These are phyloP conservation scores for Leishmania major DNA, from an alignment of 208 protist genomes.

Conservation along the genomic window DNA sequence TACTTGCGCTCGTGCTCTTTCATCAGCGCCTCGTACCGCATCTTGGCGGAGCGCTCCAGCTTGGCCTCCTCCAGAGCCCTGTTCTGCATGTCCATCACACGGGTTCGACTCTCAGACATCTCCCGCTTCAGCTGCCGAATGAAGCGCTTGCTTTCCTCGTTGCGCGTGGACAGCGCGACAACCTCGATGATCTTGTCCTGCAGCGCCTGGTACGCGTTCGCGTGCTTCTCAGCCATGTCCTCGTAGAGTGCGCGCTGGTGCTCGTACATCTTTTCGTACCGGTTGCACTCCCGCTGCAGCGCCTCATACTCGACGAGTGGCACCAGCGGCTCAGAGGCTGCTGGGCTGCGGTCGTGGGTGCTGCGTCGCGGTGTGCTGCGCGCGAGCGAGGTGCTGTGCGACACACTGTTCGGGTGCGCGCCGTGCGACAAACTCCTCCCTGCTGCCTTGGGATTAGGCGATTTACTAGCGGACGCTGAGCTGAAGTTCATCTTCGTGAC, in stretches of 20 bases:
- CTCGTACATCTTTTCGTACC: constrained; percentile 89
- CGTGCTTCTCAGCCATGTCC: constrained; percentile 79
- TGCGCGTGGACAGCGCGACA: constrained; percentile 82
- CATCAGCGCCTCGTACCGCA: constrained; percentile 61
- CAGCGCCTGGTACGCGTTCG: constrained; percentile 66
- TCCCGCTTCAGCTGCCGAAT: constrained; percentile 91
- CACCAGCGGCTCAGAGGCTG: constrained; percentile 46
- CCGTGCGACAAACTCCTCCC: constrained; percentile 25
- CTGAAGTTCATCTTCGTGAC: constrained; percentile 32
- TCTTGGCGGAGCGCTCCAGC: constrained; percentile 47
- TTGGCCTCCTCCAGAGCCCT: constrained; percentile 62
- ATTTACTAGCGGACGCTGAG: constrained; percentile 28
- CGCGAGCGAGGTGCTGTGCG: constrained; percentile 28
- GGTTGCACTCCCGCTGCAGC: constrained; percentile 75
- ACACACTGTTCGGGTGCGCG: constrained; percentile 12
- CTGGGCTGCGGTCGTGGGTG: constrained; percentile 15
- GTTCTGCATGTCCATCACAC: constrained; percentile 88
- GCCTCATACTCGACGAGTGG: constrained; percentile 56
- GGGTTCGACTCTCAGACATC: constrained; percentile 76
- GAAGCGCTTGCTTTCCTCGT: constrained; percentile 89
- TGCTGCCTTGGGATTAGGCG: constrained; percentile 53
- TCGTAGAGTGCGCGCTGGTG: constrained; percentile 87
- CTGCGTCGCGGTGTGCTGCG: constrained; percentile 27
- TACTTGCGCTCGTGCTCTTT: constrained; percentile 69
- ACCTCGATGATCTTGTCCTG: constrained; percentile 91